phyloP scores from a whole-genome alignment of 2,329 filamentous ascomycete genomes.

The Penicillium hesseltinei region DNA sequence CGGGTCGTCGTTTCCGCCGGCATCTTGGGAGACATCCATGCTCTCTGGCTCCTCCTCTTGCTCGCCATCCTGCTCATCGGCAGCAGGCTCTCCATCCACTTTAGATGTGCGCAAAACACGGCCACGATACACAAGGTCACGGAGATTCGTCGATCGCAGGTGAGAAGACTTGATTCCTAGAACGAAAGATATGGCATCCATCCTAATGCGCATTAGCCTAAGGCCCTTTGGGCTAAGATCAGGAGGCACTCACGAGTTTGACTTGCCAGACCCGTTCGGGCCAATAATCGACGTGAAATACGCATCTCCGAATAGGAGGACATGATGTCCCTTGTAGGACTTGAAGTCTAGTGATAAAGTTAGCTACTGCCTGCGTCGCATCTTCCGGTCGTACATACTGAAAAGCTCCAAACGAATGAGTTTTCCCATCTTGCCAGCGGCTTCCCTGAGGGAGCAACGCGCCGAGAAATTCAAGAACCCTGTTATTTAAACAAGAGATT shows the following conservation, averaged over 20 bases:
- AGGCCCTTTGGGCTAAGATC: not conserved
- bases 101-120: slow-evolving; percentile 88
- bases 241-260: slow-evolving; percentile 72
- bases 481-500: slow-evolving; percentile 17
- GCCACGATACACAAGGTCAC: slow-evolving; percentile 93
- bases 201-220: slow-evolving; percentile 54
- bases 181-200: slow-evolving; percentile 99
- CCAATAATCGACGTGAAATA: slow-evolving; percentile 99
- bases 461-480: slow-evolving; percentile 12
- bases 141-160: slow-evolving; percentile 86
- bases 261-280: slow-evolving; percentile 98
- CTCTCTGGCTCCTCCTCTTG: slow-evolving; percentile 58
- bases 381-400: slow-evolving; percentile 59
- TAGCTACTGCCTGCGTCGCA: slow-evolving; percentile 18
- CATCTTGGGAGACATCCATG: slow-evolving; percentile 60
- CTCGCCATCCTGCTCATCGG: slow-evolving; percentile 62
- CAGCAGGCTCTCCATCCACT: slow-evolving; percentile 72
- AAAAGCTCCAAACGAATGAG: slow-evolving; percentile 91
- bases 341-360: slow-evolving; percentile 75
- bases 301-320: slow-evolving; percentile 89
- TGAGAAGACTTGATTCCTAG: slow-evolving; percentile 99
- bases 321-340: slow-evolving; percentile 97
- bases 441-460: slow-evolving; percentile 26
- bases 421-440: slow-evolving; percentile 75
- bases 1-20: slow-evolving; percentile 73